Percentiles rank a stretch among this genome's conserved stretches.
These are phyloP conservation scores for Trichoderma arundinaceum DNA, from an alignment of 2,329 filamentous ascomycete species.

Conservation along the genomic window DNA sequence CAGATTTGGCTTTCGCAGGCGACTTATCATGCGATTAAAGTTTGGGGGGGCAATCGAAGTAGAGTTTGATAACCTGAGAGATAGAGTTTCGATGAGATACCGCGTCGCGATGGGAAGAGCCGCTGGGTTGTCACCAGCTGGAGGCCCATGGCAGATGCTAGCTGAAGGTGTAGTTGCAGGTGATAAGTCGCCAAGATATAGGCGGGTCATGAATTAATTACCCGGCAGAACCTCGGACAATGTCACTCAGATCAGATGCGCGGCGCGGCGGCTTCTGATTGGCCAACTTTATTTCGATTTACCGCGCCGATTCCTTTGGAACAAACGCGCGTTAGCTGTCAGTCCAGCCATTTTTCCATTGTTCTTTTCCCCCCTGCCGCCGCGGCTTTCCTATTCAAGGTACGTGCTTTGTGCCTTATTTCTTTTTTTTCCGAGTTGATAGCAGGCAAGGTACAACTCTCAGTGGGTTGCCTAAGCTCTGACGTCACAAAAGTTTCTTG, in stretches of 20 bases:
- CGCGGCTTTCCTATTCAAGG: too few species aligned
- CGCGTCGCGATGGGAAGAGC: background rate
- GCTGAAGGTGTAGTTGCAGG: constrained; percentile 4
- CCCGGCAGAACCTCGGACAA: constrained; percentile 24
- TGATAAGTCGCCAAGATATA: background rate
- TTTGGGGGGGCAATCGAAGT: background rate
- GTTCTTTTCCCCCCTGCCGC: background rate
- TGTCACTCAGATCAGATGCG: background rate
- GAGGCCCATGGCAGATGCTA: constrained; percentile 6
- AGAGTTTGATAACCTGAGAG: background rate
- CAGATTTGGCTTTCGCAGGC: too few species aligned
- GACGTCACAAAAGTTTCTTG: too few species aligned
- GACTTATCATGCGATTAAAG: background rate
- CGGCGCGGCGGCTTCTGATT: background rate
- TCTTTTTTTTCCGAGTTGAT: too few species aligned
- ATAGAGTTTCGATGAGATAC: constrained; percentile 5
- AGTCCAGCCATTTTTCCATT: background rate
- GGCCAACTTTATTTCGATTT: constrained; percentile 8
- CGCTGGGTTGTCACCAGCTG: background rate
- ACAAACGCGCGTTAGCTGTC: background rate
- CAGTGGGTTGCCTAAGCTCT: too few species aligned
- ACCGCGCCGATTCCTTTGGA: background rate
- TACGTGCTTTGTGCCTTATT: too few species aligned
- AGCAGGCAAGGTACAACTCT: too few species aligned
- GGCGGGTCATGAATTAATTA: constrained; percentile 7